phyloP scores from a whole-genome alignment of 148 eudicot species.

The Suaeda aralocaspica region DNA sequence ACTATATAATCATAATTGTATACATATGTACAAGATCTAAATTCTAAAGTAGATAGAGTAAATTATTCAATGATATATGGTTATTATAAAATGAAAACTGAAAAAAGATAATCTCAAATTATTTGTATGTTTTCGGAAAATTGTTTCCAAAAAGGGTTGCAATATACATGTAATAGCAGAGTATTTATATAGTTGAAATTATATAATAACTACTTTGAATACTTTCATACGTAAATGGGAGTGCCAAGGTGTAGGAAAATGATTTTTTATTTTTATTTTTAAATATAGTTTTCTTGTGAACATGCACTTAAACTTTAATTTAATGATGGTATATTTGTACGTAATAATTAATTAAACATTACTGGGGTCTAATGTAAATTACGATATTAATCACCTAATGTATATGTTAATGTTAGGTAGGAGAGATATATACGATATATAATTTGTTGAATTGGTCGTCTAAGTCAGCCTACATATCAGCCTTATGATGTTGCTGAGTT shows the following conservation, averaged over 20 bases:
- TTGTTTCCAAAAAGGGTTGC: slow-evolving; percentile 16
- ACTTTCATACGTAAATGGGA: slow-evolving; percentile 19
- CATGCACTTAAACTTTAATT: not conserved
- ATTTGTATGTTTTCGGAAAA: not conserved
- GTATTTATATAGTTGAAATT: slow-evolving; percentile 13
- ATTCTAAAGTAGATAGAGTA: slow-evolving; percentile 20
- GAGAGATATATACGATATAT: too few species aligned
- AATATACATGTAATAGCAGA: not conserved
- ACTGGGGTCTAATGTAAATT: too few species aligned
- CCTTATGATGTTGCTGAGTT: not conserved
- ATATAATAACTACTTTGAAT: slow-evolving; percentile 21
- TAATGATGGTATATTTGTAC: slow-evolving; percentile 4
- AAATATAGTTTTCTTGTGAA: slow-evolving; percentile 29
- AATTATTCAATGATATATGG: too few species aligned
- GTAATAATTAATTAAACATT: not conserved
- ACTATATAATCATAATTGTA: not conserved
- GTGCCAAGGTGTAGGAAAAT: slow-evolving; percentile 16
- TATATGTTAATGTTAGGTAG: not conserved
- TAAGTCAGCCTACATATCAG: not conserved
- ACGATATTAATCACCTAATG: not conserved
- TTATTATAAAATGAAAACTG: not conserved
- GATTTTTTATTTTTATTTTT: not conserved
- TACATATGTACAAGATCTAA: not conserved
- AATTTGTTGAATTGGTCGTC: not conserved
- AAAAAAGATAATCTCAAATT: not conserved